Percentiles rank a stretch among this genome's conserved stretches.
Conservation (phyloP, 805 yeast genomes). For the Sungouiella blattae region DNA sequence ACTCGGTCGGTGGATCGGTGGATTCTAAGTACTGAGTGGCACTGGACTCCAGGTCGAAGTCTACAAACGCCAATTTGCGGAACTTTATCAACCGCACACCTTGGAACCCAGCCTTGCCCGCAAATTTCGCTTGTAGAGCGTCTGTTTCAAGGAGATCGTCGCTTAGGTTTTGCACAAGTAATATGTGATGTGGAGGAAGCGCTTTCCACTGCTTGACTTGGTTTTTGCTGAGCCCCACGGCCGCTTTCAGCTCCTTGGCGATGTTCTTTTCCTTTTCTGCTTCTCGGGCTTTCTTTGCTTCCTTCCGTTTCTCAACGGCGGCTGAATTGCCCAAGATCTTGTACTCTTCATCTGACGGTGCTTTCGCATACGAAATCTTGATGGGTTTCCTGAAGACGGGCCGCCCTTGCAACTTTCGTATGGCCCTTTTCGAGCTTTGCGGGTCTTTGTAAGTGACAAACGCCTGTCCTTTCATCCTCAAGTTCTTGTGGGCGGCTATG, state of each 20-base stretch:
- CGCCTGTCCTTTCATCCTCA: constrained; percentile 80
- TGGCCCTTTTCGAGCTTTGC: constrained; percentile 44
- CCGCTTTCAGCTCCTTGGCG: constrained; percentile 11
- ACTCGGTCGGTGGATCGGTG: constrained; percentile 9
- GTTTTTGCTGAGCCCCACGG: constrained; percentile 8
- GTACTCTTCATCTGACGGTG: constrained; percentile 41
- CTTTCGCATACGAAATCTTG: constrained; percentile 40
- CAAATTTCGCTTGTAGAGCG: constrained; percentile 46
- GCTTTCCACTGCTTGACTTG: constrained; percentile 14
- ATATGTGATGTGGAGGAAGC: constrained; percentile 65
- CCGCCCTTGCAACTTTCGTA: constrained; percentile 37
- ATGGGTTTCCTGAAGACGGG: constrained; percentile 48
- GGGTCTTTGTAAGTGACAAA: constrained; percentile 54
- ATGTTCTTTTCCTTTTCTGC: constrained; percentile 13
- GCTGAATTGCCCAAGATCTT: constrained; percentile 6
- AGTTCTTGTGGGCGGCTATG: constrained; percentile 54
- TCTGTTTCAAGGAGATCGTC: constrained; percentile 21
- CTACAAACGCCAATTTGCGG: constrained; percentile 75
- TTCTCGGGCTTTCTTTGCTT: constrained; percentile 19
- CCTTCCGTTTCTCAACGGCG: constrained; percentile 15
- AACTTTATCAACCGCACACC: constrained; percentile 65
- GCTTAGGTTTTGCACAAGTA: constrained; percentile 67
- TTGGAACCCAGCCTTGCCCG: constrained; percentile 53
- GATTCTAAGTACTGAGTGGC: constrained; percentile 39
- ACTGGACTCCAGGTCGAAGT: constrained; percentile 54